Evolutionary conservation across 176 grass and related monocot genomes (phyloP), one percentile per base, ranked within the genome.

Genomic region (Bromus sterilis): DNA sequence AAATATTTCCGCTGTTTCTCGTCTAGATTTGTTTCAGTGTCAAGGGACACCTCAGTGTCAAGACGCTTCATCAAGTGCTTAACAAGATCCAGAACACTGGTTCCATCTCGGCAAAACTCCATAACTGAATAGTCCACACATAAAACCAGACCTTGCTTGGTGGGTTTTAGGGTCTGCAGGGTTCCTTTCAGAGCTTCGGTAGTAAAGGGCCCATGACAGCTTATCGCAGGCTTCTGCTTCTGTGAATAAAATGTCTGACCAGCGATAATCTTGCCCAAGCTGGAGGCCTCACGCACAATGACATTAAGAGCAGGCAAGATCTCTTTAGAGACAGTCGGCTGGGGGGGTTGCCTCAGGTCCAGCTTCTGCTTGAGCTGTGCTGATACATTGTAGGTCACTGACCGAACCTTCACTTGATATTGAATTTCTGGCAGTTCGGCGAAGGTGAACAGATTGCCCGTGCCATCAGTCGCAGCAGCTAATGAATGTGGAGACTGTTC

Each of bases 211-310:
- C 63, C 62, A 34, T 21, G 15, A 2, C 40, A 31, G 1, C 84
- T 34, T 18, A 70, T 7, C 15, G 16, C 0, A 63, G 53, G 33
- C 3, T 4, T 16, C 32, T 68, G 48, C 48, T 53, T 25, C 18
- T 25, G 63, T 57, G 82, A 85, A 78, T 89, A 91, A 64, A 91
- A 87, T 73, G 69, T 48, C 36, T 48, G 82, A n/a, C 80, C 84
- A 41, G 79, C 18, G 11, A 69, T 80, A 58, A 91, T 76, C 78
- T 75, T 87, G 58, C 34, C 53, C 56, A 37, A 80, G 34, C 65
- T n/a, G 21, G 82, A 91, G 56, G 84, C 85, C 77, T 85, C 81
- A 44, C 86, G 78, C 24, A 91, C 81, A 82, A 88, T 82, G 53
- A 85, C 74, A 72, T 88, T 79, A 70, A 91, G 73, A 34, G 82